phyloP scores from a whole-genome alignment of 208 protist genomes.

The Acanthamoeba castellanii region DNA sequence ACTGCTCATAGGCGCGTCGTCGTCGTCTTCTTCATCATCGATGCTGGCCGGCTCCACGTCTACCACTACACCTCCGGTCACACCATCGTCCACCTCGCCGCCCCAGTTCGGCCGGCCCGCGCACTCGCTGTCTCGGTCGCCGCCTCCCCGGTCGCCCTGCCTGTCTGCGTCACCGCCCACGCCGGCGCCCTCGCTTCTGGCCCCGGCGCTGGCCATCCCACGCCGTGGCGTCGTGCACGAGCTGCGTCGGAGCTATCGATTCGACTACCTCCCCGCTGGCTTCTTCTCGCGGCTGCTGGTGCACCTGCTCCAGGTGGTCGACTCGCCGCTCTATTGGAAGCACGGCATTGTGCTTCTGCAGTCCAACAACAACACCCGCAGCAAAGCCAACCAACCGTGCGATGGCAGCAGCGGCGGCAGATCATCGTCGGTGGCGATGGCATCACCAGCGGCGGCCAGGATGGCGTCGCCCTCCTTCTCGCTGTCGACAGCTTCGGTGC shows the following conservation, averaged over 20 bases:
- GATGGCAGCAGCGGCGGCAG: not conserved
- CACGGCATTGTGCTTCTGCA: slow-evolving; percentile 56
- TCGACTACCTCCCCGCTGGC: slow-evolving; percentile 60
- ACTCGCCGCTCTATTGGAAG: slow-evolving; percentile 62
- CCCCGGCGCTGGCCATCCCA: slow-evolving; percentile 13
- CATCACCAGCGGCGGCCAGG: not conserved
- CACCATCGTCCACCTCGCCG: not conserved
- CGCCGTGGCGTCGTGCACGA: slow-evolving; percentile 14
- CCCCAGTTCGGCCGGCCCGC: not conserved
- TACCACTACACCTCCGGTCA: not conserved
- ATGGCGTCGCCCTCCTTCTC: not conserved
- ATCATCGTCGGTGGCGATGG: not conserved
- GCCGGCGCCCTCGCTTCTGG: slow-evolving; percentile 8
- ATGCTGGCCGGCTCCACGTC: not conserved
- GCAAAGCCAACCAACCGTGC: not conserved
- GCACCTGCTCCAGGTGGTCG: slow-evolving; percentile 67
- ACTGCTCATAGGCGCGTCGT: not conserved
- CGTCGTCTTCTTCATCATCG: not conserved
- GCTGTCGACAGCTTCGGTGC: not conserved
- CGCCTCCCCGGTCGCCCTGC: not conserved
- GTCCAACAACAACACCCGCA: not conserved
- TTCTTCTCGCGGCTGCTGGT: slow-evolving; percentile 62
- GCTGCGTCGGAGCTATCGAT: slow-evolving; percentile 20
- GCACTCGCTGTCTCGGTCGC: not conserved
- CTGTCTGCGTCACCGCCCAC: not conserved